These are phyloP conservation scores for Exserohilum rostratum DNA, from an alignment of 2,329 filamentous ascomycete genomes.

Conservation along the genomic window DNA sequence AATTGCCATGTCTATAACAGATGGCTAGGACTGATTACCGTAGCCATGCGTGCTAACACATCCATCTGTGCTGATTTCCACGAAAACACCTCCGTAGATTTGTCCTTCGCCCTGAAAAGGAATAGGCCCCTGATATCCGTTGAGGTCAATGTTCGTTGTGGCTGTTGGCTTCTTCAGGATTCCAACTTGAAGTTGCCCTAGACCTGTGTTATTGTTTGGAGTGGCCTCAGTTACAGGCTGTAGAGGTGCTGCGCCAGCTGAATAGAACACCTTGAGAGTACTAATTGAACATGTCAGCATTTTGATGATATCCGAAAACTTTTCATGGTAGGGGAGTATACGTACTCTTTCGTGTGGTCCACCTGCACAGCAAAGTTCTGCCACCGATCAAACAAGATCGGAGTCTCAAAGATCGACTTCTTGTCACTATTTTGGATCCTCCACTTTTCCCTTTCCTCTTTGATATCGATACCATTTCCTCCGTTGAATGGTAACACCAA, in stretches of 20 bases:
- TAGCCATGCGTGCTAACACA: constrained; percentile 24
- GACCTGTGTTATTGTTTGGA: constrained; percentile 32
- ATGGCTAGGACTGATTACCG: background rate
- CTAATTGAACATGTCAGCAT: constrained; percentile 18
- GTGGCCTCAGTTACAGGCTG: constrained; percentile 19
- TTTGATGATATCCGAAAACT: background rate
- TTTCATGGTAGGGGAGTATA: background rate
- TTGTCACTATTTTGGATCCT: constrained; percentile 32
- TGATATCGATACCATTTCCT: constrained; percentile 21
- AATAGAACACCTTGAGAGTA: constrained; percentile 36
- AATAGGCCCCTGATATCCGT: constrained; percentile 36
- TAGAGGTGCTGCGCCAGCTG: constrained; percentile 17
- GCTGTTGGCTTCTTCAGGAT: constrained; percentile 41
- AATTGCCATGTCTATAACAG: background rate
- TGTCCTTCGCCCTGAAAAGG: constrained; percentile 26
- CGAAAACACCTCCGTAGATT: constrained; percentile 42
- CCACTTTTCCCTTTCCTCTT: constrained; percentile 24
- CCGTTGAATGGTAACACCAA: constrained; percentile 30
- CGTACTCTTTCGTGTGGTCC: constrained; percentile 31
- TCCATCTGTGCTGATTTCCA: constrained; percentile 32
- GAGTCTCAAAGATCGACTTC: constrained; percentile 25
- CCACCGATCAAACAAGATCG: constrained; percentile 22
- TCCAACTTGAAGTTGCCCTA: constrained; percentile 35
- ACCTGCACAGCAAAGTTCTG: constrained; percentile 37
- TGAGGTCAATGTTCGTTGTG: constrained; percentile 32